phyloP scores from a whole-genome alignment of 768 basidiomycete genomes.

The Chalciporus chontae region DNA sequence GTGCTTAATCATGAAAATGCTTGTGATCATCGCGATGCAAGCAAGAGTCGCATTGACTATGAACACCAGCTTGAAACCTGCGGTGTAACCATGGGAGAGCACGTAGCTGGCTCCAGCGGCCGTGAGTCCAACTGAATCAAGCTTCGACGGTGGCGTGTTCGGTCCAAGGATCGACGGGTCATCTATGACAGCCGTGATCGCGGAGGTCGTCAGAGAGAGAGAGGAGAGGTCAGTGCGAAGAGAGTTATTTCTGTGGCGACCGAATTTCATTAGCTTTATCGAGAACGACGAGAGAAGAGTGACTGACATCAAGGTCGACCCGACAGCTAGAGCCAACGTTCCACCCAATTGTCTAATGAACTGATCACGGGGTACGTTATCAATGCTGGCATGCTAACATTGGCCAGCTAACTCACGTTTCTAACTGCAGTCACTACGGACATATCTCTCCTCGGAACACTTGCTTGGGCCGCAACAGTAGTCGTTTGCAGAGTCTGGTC shows the following conservation, averaged over 20 bases:
- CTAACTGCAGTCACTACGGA: slow-evolving; percentile 69
- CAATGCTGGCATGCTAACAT: not conserved
- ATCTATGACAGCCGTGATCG: slow-evolving; percentile 45
- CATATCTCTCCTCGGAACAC: slow-evolving; percentile 69
- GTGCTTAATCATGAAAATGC: slow-evolving; percentile 58
- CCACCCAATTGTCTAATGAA: slow-evolving; percentile 71
- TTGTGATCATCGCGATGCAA: slow-evolving; percentile 50
- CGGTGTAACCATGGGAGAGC: slow-evolving; percentile 48
- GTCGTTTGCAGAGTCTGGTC: slow-evolving; percentile 58
- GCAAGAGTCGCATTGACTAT: slow-evolving; percentile 56
- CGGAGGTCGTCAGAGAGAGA: slow-evolving; percentile 34
- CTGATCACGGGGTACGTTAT: slow-evolving; percentile 26
- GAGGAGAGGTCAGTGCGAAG: slow-evolving; percentile 39
- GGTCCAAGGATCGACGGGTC: slow-evolving; percentile 41
- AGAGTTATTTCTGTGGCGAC: slow-evolving; percentile 40
- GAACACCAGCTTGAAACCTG: slow-evolving; percentile 58
- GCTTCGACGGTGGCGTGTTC: slow-evolving; percentile 29
- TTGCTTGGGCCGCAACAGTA: slow-evolving; percentile 70
- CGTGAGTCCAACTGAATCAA: slow-evolving; percentile 36
- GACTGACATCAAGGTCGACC: slow-evolving; percentile 51
- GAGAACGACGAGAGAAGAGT: slow-evolving; percentile 2
- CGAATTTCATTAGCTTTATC: not conserved
- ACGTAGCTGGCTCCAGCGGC: slow-evolving; percentile 36
- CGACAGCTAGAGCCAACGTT: slow-evolving; percentile 61
- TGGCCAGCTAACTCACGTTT: slow-evolving; percentile 39